phyloP scores from a whole-genome alignment of 1,284 basidiomycete species.

The Cystobasidium slooffiae region DNA sequence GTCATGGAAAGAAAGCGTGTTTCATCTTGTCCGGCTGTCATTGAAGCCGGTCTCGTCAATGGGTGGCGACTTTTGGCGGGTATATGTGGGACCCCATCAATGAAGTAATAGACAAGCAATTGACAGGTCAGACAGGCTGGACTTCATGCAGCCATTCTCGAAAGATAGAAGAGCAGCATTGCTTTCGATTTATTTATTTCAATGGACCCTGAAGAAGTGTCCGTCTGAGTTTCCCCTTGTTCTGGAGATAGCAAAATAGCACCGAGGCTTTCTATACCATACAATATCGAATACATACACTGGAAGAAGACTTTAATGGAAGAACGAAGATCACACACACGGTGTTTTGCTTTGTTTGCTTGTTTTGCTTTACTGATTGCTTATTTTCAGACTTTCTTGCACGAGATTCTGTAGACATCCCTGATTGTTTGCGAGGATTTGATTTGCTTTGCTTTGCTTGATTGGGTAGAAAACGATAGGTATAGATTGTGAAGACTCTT shows the following conservation, averaged over 20 bases:
- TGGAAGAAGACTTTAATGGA: background rate
- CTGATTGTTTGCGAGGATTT: no score
- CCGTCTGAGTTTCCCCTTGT: background rate
- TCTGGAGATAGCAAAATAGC: no score
- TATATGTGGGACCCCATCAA: no score
- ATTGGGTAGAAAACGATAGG: no score
- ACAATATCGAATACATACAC: constrained; percentile 1
- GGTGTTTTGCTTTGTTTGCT: no score
- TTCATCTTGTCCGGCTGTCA: background rate
- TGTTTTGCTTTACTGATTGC: no score
- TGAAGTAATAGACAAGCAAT: no score
- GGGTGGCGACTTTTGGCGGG: background rate
- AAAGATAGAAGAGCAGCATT: constrained; percentile 3
- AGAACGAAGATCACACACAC: no score
- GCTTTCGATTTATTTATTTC: background rate
- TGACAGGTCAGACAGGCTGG: background rate
- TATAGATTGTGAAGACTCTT: no score
- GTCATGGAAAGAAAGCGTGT: background rate
- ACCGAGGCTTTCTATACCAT: background rate
- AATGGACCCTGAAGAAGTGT: background rate
- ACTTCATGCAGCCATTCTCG: background rate
- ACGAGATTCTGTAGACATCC: no score
- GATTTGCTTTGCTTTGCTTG: no score
- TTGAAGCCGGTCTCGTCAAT: background rate
- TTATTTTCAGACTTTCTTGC: no score